Evolutionary conservation across 371 early-diverging fungal species (phyloP), one percentile per base, ranked within the genome.

Genomic region (Mucor plumbeus): DNA sequence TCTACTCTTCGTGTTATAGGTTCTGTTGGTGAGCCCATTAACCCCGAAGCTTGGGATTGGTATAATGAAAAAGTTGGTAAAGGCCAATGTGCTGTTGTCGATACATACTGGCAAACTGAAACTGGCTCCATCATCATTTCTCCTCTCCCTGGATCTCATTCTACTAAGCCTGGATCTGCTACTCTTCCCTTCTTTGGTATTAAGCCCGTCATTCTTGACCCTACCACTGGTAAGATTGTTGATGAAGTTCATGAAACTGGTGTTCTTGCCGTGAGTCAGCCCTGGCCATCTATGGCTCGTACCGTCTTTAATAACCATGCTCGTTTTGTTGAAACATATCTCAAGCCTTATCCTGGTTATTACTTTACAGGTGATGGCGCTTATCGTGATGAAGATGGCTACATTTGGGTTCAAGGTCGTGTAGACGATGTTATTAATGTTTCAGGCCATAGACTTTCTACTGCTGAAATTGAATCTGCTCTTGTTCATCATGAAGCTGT

Each of bases 391-490:
- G 81, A 86, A 61, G 96, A 97, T 71, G 97, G 96, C n/a, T 97
- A 95, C 83, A 90, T 90, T 78, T 96, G 97, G 97, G 90, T 97
- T 65, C 88, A 92, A 39, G 97, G 97, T 44, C 92, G 97, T 68
- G 95, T 96, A 11, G 96, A 95, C 78, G 95, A 99, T 78, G 98
- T 99, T 39, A 95, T 98, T 79, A 99, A 98, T 81, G 97, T 99
- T 9, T 90, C 95, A 34, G 99, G 99, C 9, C 99, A 99, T 81
- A 91, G 99, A 65, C 77, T 99, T 66, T 91, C 91, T 55, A 98
- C 99, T 1, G 92, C 98, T 54, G 99, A 99, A 86, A 92, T 99
- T 61, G 96, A 96, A 75, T 92, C 93, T 40, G 95, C 94, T 8
- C 82, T 94, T 39, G 90, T 94, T 64, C 74, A 80, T 33, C 91